Percentiles rank a stretch among this genome's conserved stretches.
phyloP scores from a whole-genome alignment of 192 early-diverging fungal genomes.

The Backusella sp. region DNA sequence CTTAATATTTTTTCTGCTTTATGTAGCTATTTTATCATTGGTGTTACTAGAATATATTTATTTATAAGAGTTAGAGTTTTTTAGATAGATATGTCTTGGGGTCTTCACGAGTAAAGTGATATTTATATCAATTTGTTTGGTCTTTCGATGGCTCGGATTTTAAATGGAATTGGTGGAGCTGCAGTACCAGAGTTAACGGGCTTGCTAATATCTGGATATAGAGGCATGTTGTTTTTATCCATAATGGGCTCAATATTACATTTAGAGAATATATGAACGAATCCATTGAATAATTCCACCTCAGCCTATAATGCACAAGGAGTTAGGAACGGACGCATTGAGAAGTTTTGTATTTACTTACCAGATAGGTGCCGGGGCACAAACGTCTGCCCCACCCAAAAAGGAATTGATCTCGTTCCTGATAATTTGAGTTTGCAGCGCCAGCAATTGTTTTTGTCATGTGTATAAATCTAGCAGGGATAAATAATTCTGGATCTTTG shows the following conservation, averaged over 20 bases:
- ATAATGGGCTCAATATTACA: neutral
- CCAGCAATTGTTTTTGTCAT: neutral
- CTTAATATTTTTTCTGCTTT: too few species aligned
- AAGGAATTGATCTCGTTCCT: constrained; percentile 5
- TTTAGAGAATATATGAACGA: neutral
- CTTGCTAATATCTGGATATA: neutral
- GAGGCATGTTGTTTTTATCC: neutral
- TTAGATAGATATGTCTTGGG: neutral
- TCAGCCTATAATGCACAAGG: neutral
- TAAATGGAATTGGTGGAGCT: neutral
- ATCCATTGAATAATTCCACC: neutral
- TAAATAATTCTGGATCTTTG: constrained; percentile 44
- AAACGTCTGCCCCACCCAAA: constrained; percentile 21
- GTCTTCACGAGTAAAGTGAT: neutral
- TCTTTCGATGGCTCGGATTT: neutral
- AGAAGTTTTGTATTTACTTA: neutral
- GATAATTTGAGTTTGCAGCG: constrained; percentile 14
- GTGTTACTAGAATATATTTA: neutral
- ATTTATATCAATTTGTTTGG: neutral
- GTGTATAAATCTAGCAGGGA: constrained; percentile 40
- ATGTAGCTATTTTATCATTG: neutral
- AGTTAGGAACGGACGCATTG: neutral
- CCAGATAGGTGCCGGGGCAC: constrained; percentile 2
- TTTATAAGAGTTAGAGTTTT: neutral
- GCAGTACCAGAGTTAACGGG: neutral